phyloP scores from a whole-genome alignment of 495 filamentous ascomycete species.

The Parathielavia hyrcaniae region DNA sequence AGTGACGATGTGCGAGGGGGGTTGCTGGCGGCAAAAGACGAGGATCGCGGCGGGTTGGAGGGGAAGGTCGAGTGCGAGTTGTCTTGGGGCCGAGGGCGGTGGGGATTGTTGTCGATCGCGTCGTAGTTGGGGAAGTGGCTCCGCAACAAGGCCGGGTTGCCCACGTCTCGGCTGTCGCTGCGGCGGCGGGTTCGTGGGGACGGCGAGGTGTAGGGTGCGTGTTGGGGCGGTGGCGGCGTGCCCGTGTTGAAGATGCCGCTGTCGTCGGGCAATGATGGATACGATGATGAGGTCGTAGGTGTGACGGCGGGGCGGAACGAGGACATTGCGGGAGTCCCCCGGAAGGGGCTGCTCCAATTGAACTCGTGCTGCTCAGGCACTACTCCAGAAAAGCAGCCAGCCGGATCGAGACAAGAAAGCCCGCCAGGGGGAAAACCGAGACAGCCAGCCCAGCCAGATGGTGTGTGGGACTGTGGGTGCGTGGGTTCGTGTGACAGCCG shows the following conservation, averaged over 20 bases:
- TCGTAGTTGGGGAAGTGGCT: slow-evolving; percentile 15
- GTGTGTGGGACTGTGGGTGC: background rate
- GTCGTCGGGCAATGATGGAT: slow-evolving; percentile 9
- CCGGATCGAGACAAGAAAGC: slow-evolving; percentile 26
- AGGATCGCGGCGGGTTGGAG: slow-evolving; percentile 30
- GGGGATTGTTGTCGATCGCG: slow-evolving; percentile 10
- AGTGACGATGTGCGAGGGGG: slow-evolving; percentile 37
- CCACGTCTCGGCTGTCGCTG: slow-evolving; percentile 16
- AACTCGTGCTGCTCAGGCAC: slow-evolving; percentile 8
- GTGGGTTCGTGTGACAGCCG: slow-evolving; percentile 22
- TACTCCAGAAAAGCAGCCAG: slow-evolving; percentile 17
- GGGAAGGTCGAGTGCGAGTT: slow-evolving; percentile 19
- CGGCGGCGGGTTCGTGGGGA: slow-evolving; percentile 17
- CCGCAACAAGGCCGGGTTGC: slow-evolving; percentile 4
- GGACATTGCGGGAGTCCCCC: slow-evolving; percentile 26
- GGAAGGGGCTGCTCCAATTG: slow-evolving; percentile 11
- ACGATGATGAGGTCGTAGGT: slow-evolving; percentile 5
- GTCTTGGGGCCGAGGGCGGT: slow-evolving; percentile 7
- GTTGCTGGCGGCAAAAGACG: slow-evolving; percentile 29
- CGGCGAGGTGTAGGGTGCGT: slow-evolving; percentile 18
- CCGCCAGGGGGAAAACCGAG: slow-evolving; percentile 27
- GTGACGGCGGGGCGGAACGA: slow-evolving; percentile 24
- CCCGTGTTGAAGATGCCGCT: slow-evolving; percentile 8
- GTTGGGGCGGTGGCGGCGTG: slow-evolving; percentile 16
- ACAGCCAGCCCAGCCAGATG: slow-evolving; percentile 14